Evolutionary conservation across 345 rosid species (phyloP).

Genomic region (Litchi chinensis): DNA sequence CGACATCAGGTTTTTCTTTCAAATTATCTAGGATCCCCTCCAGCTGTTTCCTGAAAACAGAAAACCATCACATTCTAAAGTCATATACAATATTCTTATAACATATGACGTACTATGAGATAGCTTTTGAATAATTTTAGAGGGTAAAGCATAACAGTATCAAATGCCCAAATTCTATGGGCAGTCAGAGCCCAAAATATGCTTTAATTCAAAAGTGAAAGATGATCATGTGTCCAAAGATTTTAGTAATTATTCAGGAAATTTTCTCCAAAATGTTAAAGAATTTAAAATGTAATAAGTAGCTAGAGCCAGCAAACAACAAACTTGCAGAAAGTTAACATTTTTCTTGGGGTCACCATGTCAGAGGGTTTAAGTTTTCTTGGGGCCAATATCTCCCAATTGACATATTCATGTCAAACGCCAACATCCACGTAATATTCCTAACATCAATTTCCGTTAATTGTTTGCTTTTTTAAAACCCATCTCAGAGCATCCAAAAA

Average conservation of each 20-base stretch:
- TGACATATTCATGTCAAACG: neutral
- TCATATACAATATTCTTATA: neutral
- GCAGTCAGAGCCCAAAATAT: neutral
- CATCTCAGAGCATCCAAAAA: neutral
- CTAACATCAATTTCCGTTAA: neutral
- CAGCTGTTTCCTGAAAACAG: constrained; percentile 75
- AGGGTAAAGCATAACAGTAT: neutral
- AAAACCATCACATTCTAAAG: constrained; percentile 12
- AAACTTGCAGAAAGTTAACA: neutral
- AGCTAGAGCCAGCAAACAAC: neutral
- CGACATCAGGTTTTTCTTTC: constrained; percentile 96
- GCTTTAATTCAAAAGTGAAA: neutral
- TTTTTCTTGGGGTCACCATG: neutral
- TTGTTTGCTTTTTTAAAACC: neutral
- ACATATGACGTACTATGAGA: neutral
- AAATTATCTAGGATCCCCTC: constrained; percentile 81
- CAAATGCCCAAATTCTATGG: neutral
- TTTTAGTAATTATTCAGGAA: neutral
- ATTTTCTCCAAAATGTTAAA: neutral
- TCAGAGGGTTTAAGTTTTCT: neutral
- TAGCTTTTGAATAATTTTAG: neutral
- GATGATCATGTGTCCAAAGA: neutral
- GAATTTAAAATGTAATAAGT: neutral
- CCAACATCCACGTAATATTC: neutral
- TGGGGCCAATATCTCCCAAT: neutral